These are phyloP conservation scores for Venturia effusa DNA, from an alignment of 2,329 filamentous ascomycete species.

Conservation along the genomic window DNA sequence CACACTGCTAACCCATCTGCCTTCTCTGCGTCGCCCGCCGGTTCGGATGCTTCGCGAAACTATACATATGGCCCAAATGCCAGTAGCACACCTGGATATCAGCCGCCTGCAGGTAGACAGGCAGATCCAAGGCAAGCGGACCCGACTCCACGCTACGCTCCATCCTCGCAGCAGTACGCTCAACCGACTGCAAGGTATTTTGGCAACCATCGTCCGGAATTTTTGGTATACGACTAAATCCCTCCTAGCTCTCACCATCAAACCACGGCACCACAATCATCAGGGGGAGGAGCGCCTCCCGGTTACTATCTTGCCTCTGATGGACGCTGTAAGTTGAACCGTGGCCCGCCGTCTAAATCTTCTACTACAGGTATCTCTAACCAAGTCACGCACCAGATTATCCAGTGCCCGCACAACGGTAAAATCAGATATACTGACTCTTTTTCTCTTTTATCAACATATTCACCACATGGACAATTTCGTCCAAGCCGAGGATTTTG, in stretches of 20 bases:
- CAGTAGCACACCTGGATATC: background rate
- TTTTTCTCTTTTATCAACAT: background rate
- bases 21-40: background rate
- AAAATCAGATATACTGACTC: background rate
- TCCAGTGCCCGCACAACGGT: background rate
- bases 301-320: constrained; percentile 8
- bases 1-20: background rate
- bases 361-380: background rate
- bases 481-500: background rate
- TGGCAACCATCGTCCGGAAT: constrained; percentile 26
- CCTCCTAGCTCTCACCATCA: constrained; percentile 5
- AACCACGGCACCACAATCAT: background rate
- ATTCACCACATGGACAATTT: background rate
- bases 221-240: constrained; percentile 31
- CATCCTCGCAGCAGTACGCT: constrained; percentile 9
- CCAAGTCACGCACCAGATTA: background rate
- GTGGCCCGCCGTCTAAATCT: background rate
- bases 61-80: background rate
- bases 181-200: constrained; percentile 28
- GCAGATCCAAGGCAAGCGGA: background rate
- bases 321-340: constrained; percentile 8
- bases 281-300: background rate
- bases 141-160: background rate
- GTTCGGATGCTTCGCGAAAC: background rate
- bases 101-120: background rate